A percentile compares a stretch with the other conserved stretches of the same genome.
Conservation (phyloP, 208 protist species). For the Acanthamoeba rhysodes region DNA sequence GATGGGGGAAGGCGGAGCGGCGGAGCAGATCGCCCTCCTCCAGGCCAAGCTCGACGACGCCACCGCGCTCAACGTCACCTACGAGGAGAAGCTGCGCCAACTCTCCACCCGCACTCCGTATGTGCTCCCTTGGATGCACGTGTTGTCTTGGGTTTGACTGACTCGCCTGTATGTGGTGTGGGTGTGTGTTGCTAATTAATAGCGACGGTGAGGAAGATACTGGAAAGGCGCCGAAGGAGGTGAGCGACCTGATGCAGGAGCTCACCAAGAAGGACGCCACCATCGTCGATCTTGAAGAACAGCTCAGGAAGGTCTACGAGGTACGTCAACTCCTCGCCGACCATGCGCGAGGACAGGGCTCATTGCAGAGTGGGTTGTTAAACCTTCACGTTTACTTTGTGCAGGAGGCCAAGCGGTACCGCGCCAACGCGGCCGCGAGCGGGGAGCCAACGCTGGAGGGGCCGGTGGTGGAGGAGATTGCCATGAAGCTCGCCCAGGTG, state of each 20-base stretch:
- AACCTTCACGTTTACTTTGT: too few species aligned
- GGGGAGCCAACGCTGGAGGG: neutral
- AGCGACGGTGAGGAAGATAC: neutral
- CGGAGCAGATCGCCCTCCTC: slow-evolving; percentile 5
- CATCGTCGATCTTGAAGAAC: neutral
- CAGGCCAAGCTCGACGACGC: slow-evolving; percentile 61
- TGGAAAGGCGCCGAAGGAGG: neutral
- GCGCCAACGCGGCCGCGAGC: neutral
- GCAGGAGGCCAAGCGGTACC: slow-evolving; percentile 40
- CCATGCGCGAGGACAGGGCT: too few species aligned
- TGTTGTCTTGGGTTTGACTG: neutral
- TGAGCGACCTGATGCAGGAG: neutral
- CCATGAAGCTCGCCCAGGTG: slow-evolving; percentile 54
- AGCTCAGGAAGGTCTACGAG: slow-evolving; percentile 6
- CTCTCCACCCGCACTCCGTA: neutral
- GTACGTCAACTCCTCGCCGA: neutral
- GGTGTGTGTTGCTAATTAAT: neutral
- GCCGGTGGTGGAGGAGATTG: slow-evolving; percentile 4
- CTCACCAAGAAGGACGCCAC: neutral
- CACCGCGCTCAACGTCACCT: neutral
- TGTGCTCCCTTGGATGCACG: neutral
- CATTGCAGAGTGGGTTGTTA: too few species aligned
- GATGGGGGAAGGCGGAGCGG: neutral
- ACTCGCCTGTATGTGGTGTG: neutral
- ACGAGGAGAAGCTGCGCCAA: slow-evolving; percentile 20